Conservation (phyloP, 2,329 filamentous ascomycete species). For the Remersonia thermophila region DNA sequence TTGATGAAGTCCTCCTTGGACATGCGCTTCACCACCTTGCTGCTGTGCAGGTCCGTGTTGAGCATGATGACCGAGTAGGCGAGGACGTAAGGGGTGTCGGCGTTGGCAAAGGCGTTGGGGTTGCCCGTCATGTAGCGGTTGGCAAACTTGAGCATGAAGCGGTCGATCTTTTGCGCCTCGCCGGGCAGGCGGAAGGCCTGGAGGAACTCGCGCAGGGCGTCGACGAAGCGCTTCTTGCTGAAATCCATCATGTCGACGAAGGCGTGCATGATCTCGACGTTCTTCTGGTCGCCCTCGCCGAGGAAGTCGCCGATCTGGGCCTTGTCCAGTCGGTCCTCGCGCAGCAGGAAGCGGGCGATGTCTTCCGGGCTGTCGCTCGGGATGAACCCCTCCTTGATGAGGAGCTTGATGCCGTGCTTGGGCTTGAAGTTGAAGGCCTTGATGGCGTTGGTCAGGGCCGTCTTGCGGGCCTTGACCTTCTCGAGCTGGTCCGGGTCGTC, state of each 20-base stretch:
- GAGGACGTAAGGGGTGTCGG: constrained; percentile 91
- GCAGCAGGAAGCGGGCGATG: constrained; percentile 71
- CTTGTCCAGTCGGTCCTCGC: constrained; percentile 80
- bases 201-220: constrained; percentile 79
- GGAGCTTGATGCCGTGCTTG: constrained; percentile 76
- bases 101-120: constrained; percentile 94
- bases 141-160: constrained; percentile 98
- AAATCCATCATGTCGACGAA: constrained; percentile 97
- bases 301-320: constrained; percentile 86
- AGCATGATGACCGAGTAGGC: constrained; percentile 94
- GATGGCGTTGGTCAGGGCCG: constrained; percentile 77
- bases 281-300: constrained; percentile 82
- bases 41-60: constrained; percentile 91
- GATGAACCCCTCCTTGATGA: constrained; percentile 82
- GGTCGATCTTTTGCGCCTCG: constrained; percentile 97
- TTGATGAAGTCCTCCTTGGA: constrained; percentile 96
- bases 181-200: constrained; percentile 91
- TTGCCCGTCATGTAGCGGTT: constrained; percentile 92
- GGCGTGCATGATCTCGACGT: constrained; percentile 95
- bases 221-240: constrained; percentile 78
- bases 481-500: constrained; percentile 94
- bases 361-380: constrained; percentile 64
- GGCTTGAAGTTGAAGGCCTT: constrained; percentile 96
- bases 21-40: constrained; percentile 75
- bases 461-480: constrained; percentile 87